Evolutionary conservation across 192 early-diverging fungal species (phyloP).

Genomic region (Coemansia sp.): DNA sequence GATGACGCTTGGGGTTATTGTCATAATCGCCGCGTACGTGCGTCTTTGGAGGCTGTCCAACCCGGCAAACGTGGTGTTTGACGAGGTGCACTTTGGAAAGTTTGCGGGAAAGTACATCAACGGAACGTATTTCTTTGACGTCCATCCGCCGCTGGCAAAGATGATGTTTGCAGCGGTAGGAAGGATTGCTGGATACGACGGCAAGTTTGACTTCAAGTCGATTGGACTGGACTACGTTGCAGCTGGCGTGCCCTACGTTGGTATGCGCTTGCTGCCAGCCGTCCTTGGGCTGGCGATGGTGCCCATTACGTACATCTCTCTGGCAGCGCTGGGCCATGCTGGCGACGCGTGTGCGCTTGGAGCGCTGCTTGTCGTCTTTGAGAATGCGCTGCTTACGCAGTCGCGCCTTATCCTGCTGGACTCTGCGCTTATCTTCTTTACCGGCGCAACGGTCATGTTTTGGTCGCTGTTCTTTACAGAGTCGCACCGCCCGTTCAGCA

Average conservation of each 20-base stretch:
- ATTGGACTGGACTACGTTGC: slow-evolving; percentile 90
- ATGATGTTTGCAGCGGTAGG: slow-evolving; percentile 80
- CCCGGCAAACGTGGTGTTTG: slow-evolving; percentile 65
- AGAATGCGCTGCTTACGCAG: slow-evolving; percentile 88
- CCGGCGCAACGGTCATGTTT: slow-evolving; percentile 36
- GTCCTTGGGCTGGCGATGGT: slow-evolving; percentile 76
- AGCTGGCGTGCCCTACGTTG: slow-evolving; percentile 85
- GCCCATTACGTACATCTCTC: slow-evolving; percentile 79
- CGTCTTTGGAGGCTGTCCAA: slow-evolving; percentile 50
- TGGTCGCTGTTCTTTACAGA: slow-evolving; percentile 41
- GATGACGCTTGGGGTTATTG: slow-evolving; percentile 46
- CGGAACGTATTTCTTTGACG: slow-evolving; percentile 89
- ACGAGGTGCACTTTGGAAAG: slow-evolving; percentile 99
- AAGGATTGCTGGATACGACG: slow-evolving; percentile 83
- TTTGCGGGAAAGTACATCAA: slow-evolving; percentile 89
- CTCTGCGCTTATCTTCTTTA: slow-evolving; percentile 80
- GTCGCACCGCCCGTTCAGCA: slow-evolving; percentile 28
- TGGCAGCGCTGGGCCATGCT: slow-evolving; percentile 80
- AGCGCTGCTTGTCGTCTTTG: slow-evolving; percentile 77
- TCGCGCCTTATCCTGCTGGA: slow-evolving; percentile 90
- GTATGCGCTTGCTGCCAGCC: slow-evolving; percentile 78
- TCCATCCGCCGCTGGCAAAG: slow-evolving; percentile 94
- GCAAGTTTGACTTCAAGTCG: slow-evolving; percentile 87
- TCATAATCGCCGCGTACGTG: slow-evolving; percentile 47
- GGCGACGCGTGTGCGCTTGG: slow-evolving; percentile 71